A percentile compares a stretch with the other conserved stretches of the same genome.
These are phyloP conservation scores for Ogataea ramenticola DNA, from an alignment of 805 yeast genomes.

Conservation along the genomic window DNA sequence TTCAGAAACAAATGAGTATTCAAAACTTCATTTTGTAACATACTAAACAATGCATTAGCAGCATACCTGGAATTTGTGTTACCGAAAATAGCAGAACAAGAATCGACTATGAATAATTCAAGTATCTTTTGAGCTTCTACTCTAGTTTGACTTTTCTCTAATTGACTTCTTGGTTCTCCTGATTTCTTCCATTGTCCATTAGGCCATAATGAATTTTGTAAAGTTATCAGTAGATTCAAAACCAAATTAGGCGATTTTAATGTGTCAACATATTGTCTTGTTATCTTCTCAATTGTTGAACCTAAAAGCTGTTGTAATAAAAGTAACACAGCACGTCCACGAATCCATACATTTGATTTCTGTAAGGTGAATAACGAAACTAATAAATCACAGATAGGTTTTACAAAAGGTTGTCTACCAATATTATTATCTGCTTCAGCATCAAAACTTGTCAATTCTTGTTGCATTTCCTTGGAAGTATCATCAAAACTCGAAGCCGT, in stretches of 20 bases:
- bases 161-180: slow-evolving; percentile 30
- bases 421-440: slow-evolving; percentile 8
- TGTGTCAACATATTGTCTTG: slow-evolving; percentile 36
- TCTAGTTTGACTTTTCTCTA: slow-evolving; percentile 45
- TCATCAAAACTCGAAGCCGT: neutral
- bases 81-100: slow-evolving; percentile 72
- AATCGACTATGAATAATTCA: slow-evolving; percentile 51
- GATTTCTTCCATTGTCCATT: slow-evolving; percentile 41
- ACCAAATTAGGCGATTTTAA: slow-evolving; percentile 39
- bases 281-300: slow-evolving; percentile 68
- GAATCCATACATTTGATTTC: slow-evolving; percentile 63
- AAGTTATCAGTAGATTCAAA: slow-evolving; percentile 27
- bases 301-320: slow-evolving; percentile 83
- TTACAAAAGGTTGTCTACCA: slow-evolving; percentile 49
- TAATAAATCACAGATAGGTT: slow-evolving; percentile 74
- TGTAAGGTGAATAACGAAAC: slow-evolving; percentile 59
- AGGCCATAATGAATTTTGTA: slow-evolving; percentile 39
- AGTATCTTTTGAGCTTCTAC: slow-evolving; percentile 53
- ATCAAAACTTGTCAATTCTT: slow-evolving; percentile 46
- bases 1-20: slow-evolving; percentile 58
- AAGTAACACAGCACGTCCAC: slow-evolving; percentile 78
- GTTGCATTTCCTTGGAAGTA: slow-evolving; percentile 36
- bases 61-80: slow-evolving; percentile 56
- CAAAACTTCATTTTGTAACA: slow-evolving; percentile 68
- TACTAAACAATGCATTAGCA: slow-evolving; percentile 46